Conservation (phyloP, 2,329 filamentous ascomycete species). For the Periconia digitata region DNA sequence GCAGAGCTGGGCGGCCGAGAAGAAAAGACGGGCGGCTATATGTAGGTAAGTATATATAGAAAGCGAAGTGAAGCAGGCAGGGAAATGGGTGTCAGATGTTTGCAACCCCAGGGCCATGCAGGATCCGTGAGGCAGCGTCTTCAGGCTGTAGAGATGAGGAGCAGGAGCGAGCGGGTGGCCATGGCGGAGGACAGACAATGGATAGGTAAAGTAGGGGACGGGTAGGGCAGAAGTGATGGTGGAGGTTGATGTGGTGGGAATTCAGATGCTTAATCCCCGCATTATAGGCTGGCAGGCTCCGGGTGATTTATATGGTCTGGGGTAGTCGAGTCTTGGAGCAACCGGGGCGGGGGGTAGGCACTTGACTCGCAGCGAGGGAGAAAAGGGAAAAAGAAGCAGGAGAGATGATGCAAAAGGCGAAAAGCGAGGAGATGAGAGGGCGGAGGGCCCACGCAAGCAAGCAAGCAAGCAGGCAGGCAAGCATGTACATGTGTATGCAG, state of each 20-base stretch:
- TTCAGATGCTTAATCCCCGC: constrained; percentile 27
- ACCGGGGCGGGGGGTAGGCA: constrained; percentile 2
- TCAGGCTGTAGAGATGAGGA: constrained; percentile 20
- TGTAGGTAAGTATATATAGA: constrained; percentile 7
- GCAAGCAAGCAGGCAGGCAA: neutral
- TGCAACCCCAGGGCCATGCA: constrained; percentile 3
- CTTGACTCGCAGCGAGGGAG: neutral
- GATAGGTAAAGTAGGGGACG: too few relatives aligned
- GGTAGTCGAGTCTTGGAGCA: neutral
- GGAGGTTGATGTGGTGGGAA: constrained; percentile 5
- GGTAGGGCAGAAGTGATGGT: constrained; percentile 11
- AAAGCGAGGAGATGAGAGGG: too few relatives aligned
- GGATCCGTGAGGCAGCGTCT: neutral
- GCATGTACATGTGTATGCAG: neutral
- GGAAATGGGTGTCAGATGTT: too few relatives aligned
- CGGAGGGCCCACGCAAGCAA: too few relatives aligned
- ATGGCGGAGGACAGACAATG: constrained; percentile 1
- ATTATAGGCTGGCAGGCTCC: constrained; percentile 36
- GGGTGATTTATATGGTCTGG: constrained; percentile 13
- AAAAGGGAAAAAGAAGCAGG: too few relatives aligned
- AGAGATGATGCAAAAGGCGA: too few relatives aligned
- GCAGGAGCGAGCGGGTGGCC: constrained; percentile 10
- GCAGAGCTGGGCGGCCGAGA: too few relatives aligned
- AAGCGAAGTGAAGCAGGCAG: neutral
- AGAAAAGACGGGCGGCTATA: too few relatives aligned